Evolutionary conservation across 768 basidiomycete species (phyloP).

Genomic region (Lactarius indigo): DNA sequence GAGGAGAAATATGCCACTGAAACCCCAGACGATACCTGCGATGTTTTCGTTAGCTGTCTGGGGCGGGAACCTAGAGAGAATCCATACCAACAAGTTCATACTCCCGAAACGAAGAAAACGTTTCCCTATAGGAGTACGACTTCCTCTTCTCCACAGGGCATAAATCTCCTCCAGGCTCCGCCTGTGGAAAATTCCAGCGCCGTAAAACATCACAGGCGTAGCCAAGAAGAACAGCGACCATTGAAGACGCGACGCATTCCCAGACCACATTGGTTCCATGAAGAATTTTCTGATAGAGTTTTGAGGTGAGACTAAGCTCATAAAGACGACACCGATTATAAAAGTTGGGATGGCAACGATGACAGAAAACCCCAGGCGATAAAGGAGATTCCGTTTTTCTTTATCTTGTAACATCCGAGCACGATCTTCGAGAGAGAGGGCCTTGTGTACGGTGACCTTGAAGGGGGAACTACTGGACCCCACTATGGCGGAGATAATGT

Average conservation of each 20-base stretch:
- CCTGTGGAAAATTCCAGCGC: conserved; percentile 54
- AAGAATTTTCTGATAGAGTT: conserved; percentile 49
- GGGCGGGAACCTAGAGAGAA: conserved; percentile 12
- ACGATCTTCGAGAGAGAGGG: conserved; percentile 59
- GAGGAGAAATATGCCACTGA: conserved; percentile 78
- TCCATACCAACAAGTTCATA: conserved; percentile 74
- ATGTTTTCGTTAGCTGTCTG: neutral
- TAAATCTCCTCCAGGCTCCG: conserved; percentile 53
- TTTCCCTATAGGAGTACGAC: conserved; percentile 47
- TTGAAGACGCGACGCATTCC: conserved; percentile 54
- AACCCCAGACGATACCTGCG: conserved; percentile 59
- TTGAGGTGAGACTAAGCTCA: conserved; percentile 54
- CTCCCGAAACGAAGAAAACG: conserved; percentile 73
- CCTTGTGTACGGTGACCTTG: conserved; percentile 42
- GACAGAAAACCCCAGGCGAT: conserved; percentile 54
- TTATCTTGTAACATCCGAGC: conserved; percentile 51
- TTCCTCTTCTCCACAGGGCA: conserved; percentile 56
- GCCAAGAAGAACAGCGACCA: conserved; percentile 68
- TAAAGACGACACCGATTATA: conserved; percentile 72
- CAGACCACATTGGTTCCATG: conserved; percentile 59
- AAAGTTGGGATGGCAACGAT: conserved; percentile 75
- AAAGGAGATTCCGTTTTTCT: conserved; percentile 53
- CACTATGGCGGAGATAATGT: conserved; percentile 48
- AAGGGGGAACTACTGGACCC: conserved; percentile 43
- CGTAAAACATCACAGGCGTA: conserved; percentile 68